Conservation (phyloP, 2,329 filamentous ascomycete genomes). For the Trichoderma pleuroti region DNA sequence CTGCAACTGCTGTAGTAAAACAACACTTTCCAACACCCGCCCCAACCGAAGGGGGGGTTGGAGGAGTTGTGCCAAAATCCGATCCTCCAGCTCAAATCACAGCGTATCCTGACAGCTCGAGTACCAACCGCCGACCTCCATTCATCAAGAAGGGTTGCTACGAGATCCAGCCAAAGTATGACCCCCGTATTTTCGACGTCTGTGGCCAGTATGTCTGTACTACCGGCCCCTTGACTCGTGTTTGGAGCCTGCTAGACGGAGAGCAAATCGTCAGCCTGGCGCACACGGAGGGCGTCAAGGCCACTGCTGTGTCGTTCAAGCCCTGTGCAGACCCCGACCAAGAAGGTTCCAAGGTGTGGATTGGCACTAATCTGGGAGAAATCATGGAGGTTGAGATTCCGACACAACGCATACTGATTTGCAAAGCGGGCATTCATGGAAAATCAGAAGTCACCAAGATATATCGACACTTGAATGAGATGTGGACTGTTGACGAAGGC, state of each 20-base stretch:
- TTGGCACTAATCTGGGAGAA: conserved; percentile 85
- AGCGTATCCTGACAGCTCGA: conserved; percentile 79
- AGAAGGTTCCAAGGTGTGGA: conserved; percentile 80
- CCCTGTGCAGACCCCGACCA: conserved; percentile 72
- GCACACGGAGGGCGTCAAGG: conserved; percentile 81
- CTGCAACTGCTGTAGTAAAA: conserved; percentile 19
- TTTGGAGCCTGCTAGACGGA: conserved; percentile 82
- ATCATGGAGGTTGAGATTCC: conserved; percentile 83
- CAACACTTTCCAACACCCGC: conserved; percentile 20
- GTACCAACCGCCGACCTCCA: conserved; percentile 80
- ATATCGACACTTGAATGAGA: conserved; percentile 77
- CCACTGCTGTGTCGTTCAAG: conserved; percentile 80
- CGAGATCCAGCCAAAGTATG: conserved; percentile 81
- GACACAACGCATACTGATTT: conserved; percentile 66
- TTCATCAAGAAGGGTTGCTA: conserved; percentile 66
- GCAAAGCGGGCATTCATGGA: conserved; percentile 68
- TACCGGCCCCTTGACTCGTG: conserved; percentile 78
- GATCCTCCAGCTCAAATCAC: conserved; percentile 51
- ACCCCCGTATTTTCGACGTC: conserved; percentile 80
- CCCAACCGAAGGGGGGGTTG: conserved; percentile 22
- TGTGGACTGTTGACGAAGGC: conserved; percentile 92
- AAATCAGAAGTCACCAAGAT: conserved; percentile 80
- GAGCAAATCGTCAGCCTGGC: conserved; percentile 75
- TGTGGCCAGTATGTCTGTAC: conserved; percentile 87
- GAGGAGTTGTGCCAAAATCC: conserved; percentile 26